phyloP scores from a whole-genome alignment of 768 basidiomycete species.

The Leccinum variicolor region DNA sequence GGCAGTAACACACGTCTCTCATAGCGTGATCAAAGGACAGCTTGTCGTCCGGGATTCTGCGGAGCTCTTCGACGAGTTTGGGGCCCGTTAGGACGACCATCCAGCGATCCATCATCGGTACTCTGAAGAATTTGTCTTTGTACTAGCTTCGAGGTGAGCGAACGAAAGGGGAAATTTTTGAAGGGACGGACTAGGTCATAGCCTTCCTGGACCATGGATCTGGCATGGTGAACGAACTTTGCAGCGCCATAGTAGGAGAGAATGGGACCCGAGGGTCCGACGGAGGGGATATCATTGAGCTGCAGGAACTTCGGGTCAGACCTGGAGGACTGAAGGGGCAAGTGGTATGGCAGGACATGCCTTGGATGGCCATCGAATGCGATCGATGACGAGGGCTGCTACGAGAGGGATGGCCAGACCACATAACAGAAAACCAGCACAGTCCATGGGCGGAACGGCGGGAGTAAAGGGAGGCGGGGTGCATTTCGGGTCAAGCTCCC shows the following conservation, averaged over 20 bases:
- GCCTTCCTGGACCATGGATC: slow-evolving; percentile 34
- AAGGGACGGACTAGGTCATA: slow-evolving; percentile 30
- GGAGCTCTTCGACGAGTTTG: slow-evolving; percentile 47
- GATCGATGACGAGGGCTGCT: slow-evolving; percentile 12
- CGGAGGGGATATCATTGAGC: slow-evolving; percentile 33
- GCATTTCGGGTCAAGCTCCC: slow-evolving; percentile 25
- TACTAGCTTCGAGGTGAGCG: slow-evolving; percentile 23
- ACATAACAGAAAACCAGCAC: slow-evolving; percentile 18
- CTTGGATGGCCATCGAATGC: slow-evolving; percentile 26
- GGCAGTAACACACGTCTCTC: slow-evolving; percentile 33
- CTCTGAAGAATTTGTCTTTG: slow-evolving; percentile 39
- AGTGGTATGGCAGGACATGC: slow-evolving; percentile 6
- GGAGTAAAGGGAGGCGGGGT: slow-evolving; percentile 18
- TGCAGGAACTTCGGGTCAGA: slow-evolving; percentile 8
- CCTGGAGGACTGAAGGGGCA: background rate
- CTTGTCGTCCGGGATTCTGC: slow-evolving; percentile 44
- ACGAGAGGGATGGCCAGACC: slow-evolving; percentile 17
- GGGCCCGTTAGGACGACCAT: slow-evolving; percentile 41
- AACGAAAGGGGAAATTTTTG: background rate
- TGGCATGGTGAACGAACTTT: slow-evolving; percentile 30
- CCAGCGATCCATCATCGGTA: slow-evolving; percentile 45
- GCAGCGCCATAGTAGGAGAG: slow-evolving; percentile 32
- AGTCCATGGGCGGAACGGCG: slow-evolving; percentile 27
- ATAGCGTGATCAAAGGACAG: slow-evolving; percentile 41
- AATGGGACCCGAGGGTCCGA: slow-evolving; percentile 34